Conservation (phyloP, 345 rosid genomes). For the Gossypium anomalum region DNA sequence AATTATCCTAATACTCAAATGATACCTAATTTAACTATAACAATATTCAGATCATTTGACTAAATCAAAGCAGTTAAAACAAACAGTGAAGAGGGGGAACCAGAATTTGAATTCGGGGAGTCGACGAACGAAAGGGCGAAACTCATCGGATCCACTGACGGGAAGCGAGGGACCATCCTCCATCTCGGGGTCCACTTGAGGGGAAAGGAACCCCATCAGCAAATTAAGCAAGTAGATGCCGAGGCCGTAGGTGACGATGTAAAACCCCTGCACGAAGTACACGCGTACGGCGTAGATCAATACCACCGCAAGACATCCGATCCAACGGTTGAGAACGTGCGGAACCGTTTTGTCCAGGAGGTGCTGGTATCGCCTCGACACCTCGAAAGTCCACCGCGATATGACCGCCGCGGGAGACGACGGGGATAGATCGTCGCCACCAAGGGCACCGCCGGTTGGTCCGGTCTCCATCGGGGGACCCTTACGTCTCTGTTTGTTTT, state of each 20-base stretch:
- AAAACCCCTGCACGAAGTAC: slow-evolving; percentile 74
- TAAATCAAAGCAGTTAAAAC: background rate
- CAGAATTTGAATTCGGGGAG: slow-evolving; percentile 12
- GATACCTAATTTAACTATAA: background rate
- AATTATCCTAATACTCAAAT: background rate
- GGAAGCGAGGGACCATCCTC: slow-evolving; percentile 8
- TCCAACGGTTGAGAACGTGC: slow-evolving; percentile 58
- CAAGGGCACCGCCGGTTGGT: background rate
- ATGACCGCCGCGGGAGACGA: slow-evolving; percentile 33
- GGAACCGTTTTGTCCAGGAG: slow-evolving; percentile 73
- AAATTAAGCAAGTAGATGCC: slow-evolving; percentile 87
- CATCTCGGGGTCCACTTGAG: slow-evolving; percentile 78
- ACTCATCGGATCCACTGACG: background rate
- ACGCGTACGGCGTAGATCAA: slow-evolving; percentile 69
- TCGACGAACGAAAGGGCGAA: slow-evolving; percentile 50
- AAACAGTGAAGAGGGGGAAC: background rate
- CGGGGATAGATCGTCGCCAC: slow-evolving; percentile 14
- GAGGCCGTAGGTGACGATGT: slow-evolving; percentile 81
- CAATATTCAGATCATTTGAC: background rate
- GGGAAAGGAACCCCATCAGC: slow-evolving; percentile 84
- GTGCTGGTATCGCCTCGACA: slow-evolving; percentile 58
- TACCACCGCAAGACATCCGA: slow-evolving; percentile 41
- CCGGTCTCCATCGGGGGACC: background rate
- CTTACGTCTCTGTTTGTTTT: background rate
- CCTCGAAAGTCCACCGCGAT: slow-evolving; percentile 39